phyloP scores from a whole-genome alignment of 495 filamentous ascomycete species.

The Xylaria castorea region DNA sequence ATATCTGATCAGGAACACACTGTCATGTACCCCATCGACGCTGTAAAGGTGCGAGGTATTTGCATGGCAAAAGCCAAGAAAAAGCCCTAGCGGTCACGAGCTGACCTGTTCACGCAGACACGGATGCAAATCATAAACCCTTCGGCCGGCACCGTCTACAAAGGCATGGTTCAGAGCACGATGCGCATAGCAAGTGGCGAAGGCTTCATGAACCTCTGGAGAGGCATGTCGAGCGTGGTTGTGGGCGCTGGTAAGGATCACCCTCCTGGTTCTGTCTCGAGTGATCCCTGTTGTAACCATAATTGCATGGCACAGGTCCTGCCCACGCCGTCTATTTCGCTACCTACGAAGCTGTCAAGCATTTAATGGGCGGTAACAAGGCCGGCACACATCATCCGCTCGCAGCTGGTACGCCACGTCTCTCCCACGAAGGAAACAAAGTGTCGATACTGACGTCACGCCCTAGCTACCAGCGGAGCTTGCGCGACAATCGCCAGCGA shows the following conservation, averaged over 20 bases:
- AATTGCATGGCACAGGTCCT: constrained; percentile 66
- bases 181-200: constrained; percentile 89
- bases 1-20: constrained; percentile 70
- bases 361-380: constrained; percentile 90
- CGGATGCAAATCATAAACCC: constrained; percentile 97
- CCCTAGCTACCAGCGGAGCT: constrained; percentile 83
- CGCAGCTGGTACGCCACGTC: constrained; percentile 72
- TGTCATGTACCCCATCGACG: constrained; percentile 98
- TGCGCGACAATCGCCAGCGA: constrained; percentile 96
- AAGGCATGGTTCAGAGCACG: constrained; percentile 88
- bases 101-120: constrained; percentile 64
- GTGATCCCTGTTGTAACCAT: constrained; percentile 17
- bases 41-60: constrained; percentile 80
- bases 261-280: background rate
- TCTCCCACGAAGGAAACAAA: constrained; percentile 21
- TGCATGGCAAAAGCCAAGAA: constrained; percentile 23
- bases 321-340: constrained; percentile 98
- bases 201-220: constrained; percentile 90
- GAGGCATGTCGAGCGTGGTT: constrained; percentile 94
- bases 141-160: constrained; percentile 82
- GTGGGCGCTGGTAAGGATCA: constrained; percentile 82
- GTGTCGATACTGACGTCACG: constrained; percentile 29
- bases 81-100: constrained; percentile 10
- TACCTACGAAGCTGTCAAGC: constrained; percentile 97
- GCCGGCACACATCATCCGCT: constrained; percentile 90